A percentile compares a stretch with the other conserved stretches of the same genome.
phyloP scores from a whole-genome alignment of 1,284 basidiomycete genomes.

The Athelia sp. region DNA sequence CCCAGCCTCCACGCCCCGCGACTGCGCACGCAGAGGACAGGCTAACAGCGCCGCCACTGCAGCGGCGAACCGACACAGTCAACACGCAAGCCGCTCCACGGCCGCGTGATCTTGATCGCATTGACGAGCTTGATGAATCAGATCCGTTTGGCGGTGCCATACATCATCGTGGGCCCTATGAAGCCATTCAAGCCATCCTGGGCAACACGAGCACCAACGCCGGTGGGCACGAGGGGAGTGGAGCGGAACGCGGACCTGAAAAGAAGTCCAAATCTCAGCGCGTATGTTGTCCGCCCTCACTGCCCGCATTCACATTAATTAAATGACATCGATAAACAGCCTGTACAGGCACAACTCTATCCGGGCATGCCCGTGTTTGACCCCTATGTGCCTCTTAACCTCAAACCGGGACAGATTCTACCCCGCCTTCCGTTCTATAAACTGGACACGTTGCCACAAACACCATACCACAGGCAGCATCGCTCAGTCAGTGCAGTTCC shows the following conservation, averaged over 20 bases:
- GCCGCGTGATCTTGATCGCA: conserved; percentile 52
- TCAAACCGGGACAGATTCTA: conserved; percentile 51
- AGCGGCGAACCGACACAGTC: conserved; percentile 14
- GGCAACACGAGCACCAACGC: background rate
- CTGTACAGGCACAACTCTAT: background rate
- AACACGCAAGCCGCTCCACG: conserved; percentile 9
- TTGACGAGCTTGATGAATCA: conserved; percentile 71
- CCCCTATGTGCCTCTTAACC: conserved; percentile 32
- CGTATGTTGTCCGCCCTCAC: too few species aligned
- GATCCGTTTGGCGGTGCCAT: conserved; percentile 52
- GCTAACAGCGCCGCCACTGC: conserved; percentile 4
- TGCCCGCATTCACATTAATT: background rate
- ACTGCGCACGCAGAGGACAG: background rate
- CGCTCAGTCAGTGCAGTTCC: background rate
- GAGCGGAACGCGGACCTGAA: background rate
- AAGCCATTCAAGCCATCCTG: conserved; percentile 33
- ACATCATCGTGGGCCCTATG: conserved; percentile 68
- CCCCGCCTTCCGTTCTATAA: conserved; percentile 16
- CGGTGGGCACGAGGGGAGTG: background rate
- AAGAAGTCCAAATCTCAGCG: background rate
- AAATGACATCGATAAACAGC: background rate
- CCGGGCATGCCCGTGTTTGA: conserved; percentile 1
- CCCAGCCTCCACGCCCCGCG: background rate
- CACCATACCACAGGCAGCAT: background rate
- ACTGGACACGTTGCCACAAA: background rate